Evolutionary conservation across 2,329 filamentous ascomycete genomes (phyloP), one percentile per base, ranked within the genome.

Genomic region (Ploettnerulaceae sp.): DNA sequence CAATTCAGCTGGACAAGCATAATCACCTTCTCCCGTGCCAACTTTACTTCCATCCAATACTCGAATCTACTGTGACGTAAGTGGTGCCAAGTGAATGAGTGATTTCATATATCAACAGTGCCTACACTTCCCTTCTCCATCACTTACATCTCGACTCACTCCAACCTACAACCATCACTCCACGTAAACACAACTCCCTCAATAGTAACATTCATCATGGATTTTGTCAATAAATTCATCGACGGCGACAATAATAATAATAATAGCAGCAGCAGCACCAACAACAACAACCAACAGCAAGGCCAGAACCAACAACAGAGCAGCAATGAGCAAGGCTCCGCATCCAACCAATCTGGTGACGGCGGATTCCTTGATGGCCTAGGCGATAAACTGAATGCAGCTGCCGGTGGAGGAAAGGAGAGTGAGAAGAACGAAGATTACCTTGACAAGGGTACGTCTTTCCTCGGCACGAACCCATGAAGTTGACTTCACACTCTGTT

Each of bases 341-440:
- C 24, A 15, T 41, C 42, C 47, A 58, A 63, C 38, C 44, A 55
- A 35, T 41, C 55, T 57, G 59, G 61, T 21, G 48, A 48, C 2
- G 71, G 72, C 22, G 69, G 72, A 47, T 72, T 76, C 64, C 63
- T 77, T 38, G 71, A 76, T 50, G 79, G 81, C 50, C 64, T 89
- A 54, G 75, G 79, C 63, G 76, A 83, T 69, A 88, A 86, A 71
- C 42, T 90, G 49, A 87, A 91, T 71, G 64, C 68, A 48, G 73
- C 81, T 55, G 84, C 83, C 15, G 87, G 87, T 26, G 87, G 87
- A 43, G 87, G 87, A 28, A 68, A 68, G 25, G 71, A 86, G 66
- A 81, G 82, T 63, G 87, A 91, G 76, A 82, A 88, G 77, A 85
- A 89, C 58, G 86, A 93, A 67, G 86, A 91, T 61, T 69, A 66